phyloP scores from a whole-genome alignment of 148 eudicot genomes.

The Salicornia ramosissima region DNA sequence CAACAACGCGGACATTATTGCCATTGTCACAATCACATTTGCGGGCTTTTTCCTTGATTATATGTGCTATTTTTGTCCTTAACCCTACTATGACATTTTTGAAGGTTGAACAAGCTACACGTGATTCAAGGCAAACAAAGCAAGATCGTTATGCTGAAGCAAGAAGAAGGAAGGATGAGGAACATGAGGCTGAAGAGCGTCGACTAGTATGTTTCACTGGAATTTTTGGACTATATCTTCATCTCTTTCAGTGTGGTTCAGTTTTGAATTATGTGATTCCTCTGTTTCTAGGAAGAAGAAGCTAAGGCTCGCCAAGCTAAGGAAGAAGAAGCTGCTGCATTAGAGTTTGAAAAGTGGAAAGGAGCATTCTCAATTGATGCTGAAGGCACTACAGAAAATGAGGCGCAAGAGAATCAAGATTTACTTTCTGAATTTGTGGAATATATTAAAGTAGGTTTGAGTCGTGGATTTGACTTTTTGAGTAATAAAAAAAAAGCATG shows the following conservation, averaged over 20 bases:
- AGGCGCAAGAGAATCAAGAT: slow-evolving; percentile 80
- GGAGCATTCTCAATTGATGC: slow-evolving; percentile 93
- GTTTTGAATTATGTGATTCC: slow-evolving; percentile 13
- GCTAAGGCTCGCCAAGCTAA: slow-evolving; percentile 83
- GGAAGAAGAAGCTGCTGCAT: slow-evolving; percentile 90
- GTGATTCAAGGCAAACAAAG: slow-evolving; percentile 66
- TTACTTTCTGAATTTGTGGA: slow-evolving; percentile 90
- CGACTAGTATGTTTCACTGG: slow-evolving; percentile 48
- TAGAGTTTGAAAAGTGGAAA: slow-evolving; percentile 96
- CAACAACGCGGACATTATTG: no score
- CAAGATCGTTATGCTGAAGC: slow-evolving; percentile 86
- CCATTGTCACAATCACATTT: no score
- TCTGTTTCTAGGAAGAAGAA: slow-evolving; percentile 81
- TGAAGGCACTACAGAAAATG: slow-evolving; percentile 95
- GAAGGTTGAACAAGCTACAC: slow-evolving; percentile 89
- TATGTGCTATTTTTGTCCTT: neutral
- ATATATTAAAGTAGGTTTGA: slow-evolving; percentile 70
- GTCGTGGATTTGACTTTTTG: neutral
- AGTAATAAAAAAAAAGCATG: neutral
- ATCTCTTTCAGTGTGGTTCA: neutral
- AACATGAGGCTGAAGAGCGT: slow-evolving; percentile 78
- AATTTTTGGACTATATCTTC: neutral
- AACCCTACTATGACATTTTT: slow-evolving; percentile 17
- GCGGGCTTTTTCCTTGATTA: no score
- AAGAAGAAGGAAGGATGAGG: slow-evolving; percentile 90